Evolutionary conservation across 2,329 filamentous ascomycete genomes (phyloP), one percentile per base, ranked within the genome.

Genomic region (Neodidymelliopsis sp.): DNA sequence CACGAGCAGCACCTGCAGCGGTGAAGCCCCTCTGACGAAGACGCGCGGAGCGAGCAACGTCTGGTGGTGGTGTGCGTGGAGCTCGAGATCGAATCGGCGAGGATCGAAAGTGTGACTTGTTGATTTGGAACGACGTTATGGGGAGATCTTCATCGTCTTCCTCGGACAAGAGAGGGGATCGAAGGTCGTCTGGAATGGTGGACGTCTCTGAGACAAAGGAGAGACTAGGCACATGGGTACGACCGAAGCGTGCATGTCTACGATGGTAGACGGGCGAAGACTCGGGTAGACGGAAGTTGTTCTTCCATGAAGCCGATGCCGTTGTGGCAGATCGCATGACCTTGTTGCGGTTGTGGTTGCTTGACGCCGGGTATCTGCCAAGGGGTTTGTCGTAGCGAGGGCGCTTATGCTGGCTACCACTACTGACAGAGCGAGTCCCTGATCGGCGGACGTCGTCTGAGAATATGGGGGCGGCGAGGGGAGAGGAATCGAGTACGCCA

Each of bases 61-160:
- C 69, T 23, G 72, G 73, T 20, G 73, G 71, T 12, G 73, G 73
- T 40, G 72, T 75, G 38, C 70, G 72, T 36, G 72, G 72, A 75
- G 57, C 74, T 74, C 49, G 74, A 53, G 91, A 91, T 74, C 49
- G 74, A 53, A 91, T 92, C 27, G 91, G 91, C 10, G 92, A 96
- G n/a, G 90, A 90, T 35, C 80, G 83, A 42, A 86, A 76, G 63
- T 84, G 80, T 51, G 81, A 83, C 36, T 79, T 69, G 62, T 73
- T 74, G 40, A 79, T 66, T 54, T 82, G 81, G 76, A 92, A 92
- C 2, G 89, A 91, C 67, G 89, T 87, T 29, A 85, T 76, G 3
- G 91, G 90, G 2, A 95, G 80, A 45, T 91, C 84, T 56, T 90
- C 85, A 55, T 96, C 91, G 38, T 96, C 92, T 46, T 96, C 90